Conservation (phyloP, 1,284 basidiomycete genomes). For the Grifola frondosa region DNA sequence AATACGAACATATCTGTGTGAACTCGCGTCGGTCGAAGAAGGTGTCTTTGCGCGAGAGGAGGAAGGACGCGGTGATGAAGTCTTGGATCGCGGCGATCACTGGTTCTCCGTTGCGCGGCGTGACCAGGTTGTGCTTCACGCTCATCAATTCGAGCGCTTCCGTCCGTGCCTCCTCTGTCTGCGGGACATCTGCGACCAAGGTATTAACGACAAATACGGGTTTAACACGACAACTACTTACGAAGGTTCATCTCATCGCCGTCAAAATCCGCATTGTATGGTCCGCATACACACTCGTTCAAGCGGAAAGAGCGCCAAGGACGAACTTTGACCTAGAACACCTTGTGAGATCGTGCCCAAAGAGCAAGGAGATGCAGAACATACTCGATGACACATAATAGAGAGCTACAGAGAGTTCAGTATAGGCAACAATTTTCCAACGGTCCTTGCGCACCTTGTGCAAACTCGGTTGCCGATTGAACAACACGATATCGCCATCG, state of each 20-base stretch:
- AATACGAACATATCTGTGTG: conserved; percentile 94
- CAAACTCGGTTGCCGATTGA: conserved; percentile 98
- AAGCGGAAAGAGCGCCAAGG: conserved; percentile 98
- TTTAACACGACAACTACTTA: conserved; percentile 40
- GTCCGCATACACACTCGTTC: conserved; percentile 99
- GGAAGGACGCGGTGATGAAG: conserved; percentile 97
- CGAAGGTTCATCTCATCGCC: conserved; percentile 99
- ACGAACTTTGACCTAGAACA: conserved; percentile 75
- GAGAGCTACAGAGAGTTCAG: conserved; percentile 68
- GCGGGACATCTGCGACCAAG: conserved; percentile 79
- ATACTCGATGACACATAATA: conserved; percentile 96
- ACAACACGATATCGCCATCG: conserved; percentile 96
- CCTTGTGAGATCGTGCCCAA: background rate
- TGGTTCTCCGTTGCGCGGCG: conserved; percentile 96
- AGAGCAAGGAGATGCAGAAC: conserved; percentile 21
- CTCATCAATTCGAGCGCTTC: conserved; percentile 98
- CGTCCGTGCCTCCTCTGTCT: conserved; percentile 97
- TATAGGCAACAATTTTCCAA: background rate
- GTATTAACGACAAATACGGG: background rate
- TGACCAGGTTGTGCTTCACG: conserved; percentile 97
- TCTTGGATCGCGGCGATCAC: conserved; percentile 98
- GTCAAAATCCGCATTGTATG: conserved; percentile 99
- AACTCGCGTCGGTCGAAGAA: conserved; percentile 96
- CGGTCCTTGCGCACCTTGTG: conserved; percentile 66
- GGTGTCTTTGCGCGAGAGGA: conserved; percentile 89